These are phyloP conservation scores for Avena eriantha DNA, from an alignment of 176 grass and related monocot species.

Conservation along the genomic window DNA sequence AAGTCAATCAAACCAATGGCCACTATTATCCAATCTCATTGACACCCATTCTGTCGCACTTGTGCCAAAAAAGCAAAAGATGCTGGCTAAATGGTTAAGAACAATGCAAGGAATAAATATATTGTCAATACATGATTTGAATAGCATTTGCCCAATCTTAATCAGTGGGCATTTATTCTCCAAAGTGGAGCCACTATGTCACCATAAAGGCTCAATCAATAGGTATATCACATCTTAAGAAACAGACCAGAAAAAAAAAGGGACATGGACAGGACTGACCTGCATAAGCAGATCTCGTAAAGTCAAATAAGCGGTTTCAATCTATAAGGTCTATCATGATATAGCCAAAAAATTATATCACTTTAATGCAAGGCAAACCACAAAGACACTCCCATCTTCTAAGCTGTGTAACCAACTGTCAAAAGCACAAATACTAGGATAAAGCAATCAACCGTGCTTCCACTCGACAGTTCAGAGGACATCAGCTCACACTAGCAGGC, in stretches of 20 bases:
- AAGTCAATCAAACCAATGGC: slow-evolving; percentile 8
- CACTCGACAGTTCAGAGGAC: background rate
- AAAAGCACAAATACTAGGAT: slow-evolving; percentile 3
- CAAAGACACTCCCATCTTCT: background rate
- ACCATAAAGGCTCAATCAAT: background rate
- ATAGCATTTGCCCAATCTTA: slow-evolving; percentile 19
- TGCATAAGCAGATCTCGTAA: background rate
- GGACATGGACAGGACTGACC: background rate
- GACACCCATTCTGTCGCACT: background rate
- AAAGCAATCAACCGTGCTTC: background rate
- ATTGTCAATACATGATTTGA: background rate
- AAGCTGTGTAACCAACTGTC: background rate
- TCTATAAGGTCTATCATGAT: background rate
- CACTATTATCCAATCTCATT: background rate
- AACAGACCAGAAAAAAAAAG: background rate
- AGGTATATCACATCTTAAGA: slow-evolving; percentile 1
- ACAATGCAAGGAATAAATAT: slow-evolving; percentile 21
- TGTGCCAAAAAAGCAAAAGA: background rate
- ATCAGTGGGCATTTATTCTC: slow-evolving; percentile 4
- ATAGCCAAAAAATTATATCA: slow-evolving; percentile 10
- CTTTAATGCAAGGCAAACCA: background rate
- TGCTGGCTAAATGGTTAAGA: background rate
- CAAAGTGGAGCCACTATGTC: background rate
- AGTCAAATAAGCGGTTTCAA: slow-evolving; percentile 5
- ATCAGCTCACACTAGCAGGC: background rate